phyloP scores from a whole-genome alignment of 73 alveolate species.

The Breviolum minutum region DNA sequence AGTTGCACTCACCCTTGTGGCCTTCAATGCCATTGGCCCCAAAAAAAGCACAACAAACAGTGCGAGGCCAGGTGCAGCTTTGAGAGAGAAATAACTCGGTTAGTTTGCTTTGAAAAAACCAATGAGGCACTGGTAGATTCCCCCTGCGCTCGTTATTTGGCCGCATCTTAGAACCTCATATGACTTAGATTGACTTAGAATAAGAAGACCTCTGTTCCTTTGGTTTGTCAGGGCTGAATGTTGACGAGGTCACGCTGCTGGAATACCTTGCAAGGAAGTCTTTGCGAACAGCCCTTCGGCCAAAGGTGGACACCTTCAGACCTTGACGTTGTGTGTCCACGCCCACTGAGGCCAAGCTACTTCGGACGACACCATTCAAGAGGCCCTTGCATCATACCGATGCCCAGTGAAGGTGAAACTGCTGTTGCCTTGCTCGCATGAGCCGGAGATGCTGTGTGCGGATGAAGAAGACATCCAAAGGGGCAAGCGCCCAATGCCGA shows the following conservation, averaged over 20 bases:
- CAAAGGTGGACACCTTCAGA: neutral
- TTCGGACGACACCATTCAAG: slow-evolving; percentile 27
- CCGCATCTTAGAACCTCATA: neutral
- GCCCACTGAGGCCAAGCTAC: slow-evolving; percentile 3
- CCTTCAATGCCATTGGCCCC: slow-evolving; percentile 70
- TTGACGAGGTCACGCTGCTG: slow-evolving; percentile 27
- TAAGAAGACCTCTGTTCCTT: no score
- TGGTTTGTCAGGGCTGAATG: neutral
- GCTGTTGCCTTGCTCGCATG: slow-evolving; percentile 71
- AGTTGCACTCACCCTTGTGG: slow-evolving; percentile 56
- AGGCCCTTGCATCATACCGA: slow-evolving; percentile 34
- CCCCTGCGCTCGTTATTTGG: slow-evolving; percentile 11
- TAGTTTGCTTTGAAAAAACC: neutral
- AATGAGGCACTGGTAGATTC: slow-evolving; percentile 24
- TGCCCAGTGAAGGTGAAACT: slow-evolving; percentile 59
- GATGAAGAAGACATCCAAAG: slow-evolving; percentile 73
- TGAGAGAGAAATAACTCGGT: neutral
- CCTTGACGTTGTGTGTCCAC: neutral
- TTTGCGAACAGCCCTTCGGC: slow-evolving; percentile 18
- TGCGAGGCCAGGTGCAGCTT: neutral
- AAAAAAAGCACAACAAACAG: slow-evolving; percentile 45
- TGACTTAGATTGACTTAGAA: neutral
- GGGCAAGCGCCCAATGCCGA: slow-evolving; percentile 30
- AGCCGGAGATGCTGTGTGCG: slow-evolving; percentile 23
- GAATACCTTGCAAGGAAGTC: slow-evolving; percentile 6